Conservation (phyloP, 352 stramenopile genomes). For the Globisporangium mamillatum region DNA sequence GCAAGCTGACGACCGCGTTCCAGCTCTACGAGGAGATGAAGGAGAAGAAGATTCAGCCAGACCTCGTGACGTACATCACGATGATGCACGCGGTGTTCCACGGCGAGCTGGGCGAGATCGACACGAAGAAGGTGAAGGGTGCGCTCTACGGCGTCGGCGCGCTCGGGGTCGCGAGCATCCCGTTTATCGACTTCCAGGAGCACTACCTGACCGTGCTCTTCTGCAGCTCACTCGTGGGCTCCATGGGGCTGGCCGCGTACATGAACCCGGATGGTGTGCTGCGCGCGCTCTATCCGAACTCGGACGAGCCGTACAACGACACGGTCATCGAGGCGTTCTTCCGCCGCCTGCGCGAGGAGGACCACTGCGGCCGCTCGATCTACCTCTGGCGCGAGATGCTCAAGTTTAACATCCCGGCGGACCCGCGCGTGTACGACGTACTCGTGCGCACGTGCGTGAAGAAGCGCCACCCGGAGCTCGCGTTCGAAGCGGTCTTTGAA, state of each 20-base stretch:
- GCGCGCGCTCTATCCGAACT: conserved; percentile 76
- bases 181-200: conserved; percentile 72
- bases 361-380: conserved; percentile 79
- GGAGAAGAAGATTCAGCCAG: conserved; percentile 55
- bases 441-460: conserved; percentile 79
- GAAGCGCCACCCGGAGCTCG: conserved; percentile 81
- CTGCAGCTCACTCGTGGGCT: conserved; percentile 67
- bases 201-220: conserved; percentile 76
- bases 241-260: conserved; percentile 79
- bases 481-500: conserved; percentile 68
- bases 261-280: conserved; percentile 83
- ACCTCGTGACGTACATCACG: conserved; percentile 80
- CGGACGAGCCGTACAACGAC: conserved; percentile 62
- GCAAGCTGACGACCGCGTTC: conserved; percentile 66
- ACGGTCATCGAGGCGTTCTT: conserved; percentile 81
- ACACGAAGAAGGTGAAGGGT: conserved; percentile 66
- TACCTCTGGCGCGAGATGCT: conserved; percentile 87
- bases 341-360: conserved; percentile 77
- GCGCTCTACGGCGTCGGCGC: conserved; percentile 54
- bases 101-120: conserved; percentile 61
- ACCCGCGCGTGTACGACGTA: conserved; percentile 75
- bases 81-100: conserved; percentile 89
- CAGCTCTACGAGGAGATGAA: conserved; percentile 88
- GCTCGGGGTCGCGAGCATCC: conserved; percentile 54
- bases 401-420: conserved; percentile 60